A percentile compares a stretch with the other conserved stretches of the same genome.
phyloP scores from a whole-genome alignment of 1,284 basidiomycete genomes.

The Papiliotrema flavescens region DNA sequence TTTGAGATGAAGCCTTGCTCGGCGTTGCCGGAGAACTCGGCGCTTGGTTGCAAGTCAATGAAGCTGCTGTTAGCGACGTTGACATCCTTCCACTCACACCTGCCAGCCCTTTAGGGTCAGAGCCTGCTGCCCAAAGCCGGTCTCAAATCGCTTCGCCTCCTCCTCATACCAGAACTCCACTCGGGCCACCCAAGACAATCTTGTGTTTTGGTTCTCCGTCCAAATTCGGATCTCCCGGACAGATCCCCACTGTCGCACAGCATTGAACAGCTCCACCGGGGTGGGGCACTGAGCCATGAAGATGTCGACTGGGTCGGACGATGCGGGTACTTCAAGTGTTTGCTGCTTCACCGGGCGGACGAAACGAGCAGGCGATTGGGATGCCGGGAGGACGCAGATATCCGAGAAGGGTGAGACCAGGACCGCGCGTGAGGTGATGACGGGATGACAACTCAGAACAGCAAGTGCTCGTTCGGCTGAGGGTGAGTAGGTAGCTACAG shows the following conservation, averaged over 20 bases:
- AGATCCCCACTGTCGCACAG: constrained; percentile 61
- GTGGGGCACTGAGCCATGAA: constrained; percentile 67
- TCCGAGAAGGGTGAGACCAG: constrained; percentile 64
- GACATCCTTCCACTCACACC: constrained; percentile 23
- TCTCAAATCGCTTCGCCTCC: constrained; percentile 71
- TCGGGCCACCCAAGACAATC: constrained; percentile 63
- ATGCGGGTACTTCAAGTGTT: constrained; percentile 51
- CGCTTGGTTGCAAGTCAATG: constrained; percentile 8
- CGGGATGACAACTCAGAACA: constrained; percentile 68
- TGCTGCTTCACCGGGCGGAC: constrained; percentile 25
- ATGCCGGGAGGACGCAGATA: constrained; percentile 58
- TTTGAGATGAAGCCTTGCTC: not conserved
- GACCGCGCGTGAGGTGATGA: constrained; percentile 59
- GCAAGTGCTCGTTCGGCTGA: constrained; percentile 71
- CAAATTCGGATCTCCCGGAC: constrained; percentile 30
- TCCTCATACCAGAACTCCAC: constrained; percentile 87
- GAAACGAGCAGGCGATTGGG: constrained; percentile 14
- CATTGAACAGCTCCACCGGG: constrained; percentile 62
- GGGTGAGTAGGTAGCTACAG: not conserved
- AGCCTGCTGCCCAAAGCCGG: constrained; percentile 43
- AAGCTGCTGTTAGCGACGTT: not conserved
- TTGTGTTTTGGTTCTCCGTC: constrained; percentile 6
- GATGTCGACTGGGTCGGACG: constrained; percentile 58
- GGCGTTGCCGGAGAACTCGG: not conserved
- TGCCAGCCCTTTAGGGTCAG: constrained; percentile 32